Conservation (phyloP, 805 yeast genomes). For the Blastobotrys muscicola region DNA sequence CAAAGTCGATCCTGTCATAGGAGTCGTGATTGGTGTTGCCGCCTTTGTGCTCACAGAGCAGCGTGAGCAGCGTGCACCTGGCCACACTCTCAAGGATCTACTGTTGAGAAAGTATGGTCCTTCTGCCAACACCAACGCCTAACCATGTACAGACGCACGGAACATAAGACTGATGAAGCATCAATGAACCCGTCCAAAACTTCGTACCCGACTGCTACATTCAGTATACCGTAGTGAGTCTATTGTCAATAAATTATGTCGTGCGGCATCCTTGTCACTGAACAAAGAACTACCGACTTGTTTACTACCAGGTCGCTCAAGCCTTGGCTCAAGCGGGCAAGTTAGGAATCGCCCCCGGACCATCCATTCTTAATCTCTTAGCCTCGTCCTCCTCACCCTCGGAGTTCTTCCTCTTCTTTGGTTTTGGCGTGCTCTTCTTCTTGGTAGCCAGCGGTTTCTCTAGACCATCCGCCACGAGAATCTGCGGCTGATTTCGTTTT, state of each 20-base stretch:
- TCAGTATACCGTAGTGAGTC: not conserved
- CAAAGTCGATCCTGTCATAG: conserved; percentile 13
- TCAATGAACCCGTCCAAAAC: too few relatives aligned
- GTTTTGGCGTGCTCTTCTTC: not conserved
- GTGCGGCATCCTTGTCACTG: too few relatives aligned
- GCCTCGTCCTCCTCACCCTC: conserved; percentile 1
- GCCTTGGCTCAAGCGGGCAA: not conserved
- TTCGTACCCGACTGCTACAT: too few relatives aligned
- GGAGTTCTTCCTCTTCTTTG: not conserved
- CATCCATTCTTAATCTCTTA: not conserved
- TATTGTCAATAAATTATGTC: not conserved
- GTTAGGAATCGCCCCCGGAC: not conserved
- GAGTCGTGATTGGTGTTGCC: conserved; percentile 11
- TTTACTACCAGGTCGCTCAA: too few relatives aligned
- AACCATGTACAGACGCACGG: not conserved
- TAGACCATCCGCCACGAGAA: conserved; percentile 4
- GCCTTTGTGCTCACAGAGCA: conserved; percentile 11
- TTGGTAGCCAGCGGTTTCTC: not conserved
- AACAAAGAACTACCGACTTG: too few relatives aligned
- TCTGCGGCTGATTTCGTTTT: conserved; percentile 13
- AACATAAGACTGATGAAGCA: not conserved
- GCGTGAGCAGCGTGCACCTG: conserved; percentile 9
- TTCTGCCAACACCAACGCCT: not conserved
- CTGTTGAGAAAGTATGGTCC: not conserved
- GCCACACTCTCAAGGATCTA: conserved; percentile 5